phyloP scores from a whole-genome alignment of 345 rosid genomes.

The Litchi chinensis region DNA sequence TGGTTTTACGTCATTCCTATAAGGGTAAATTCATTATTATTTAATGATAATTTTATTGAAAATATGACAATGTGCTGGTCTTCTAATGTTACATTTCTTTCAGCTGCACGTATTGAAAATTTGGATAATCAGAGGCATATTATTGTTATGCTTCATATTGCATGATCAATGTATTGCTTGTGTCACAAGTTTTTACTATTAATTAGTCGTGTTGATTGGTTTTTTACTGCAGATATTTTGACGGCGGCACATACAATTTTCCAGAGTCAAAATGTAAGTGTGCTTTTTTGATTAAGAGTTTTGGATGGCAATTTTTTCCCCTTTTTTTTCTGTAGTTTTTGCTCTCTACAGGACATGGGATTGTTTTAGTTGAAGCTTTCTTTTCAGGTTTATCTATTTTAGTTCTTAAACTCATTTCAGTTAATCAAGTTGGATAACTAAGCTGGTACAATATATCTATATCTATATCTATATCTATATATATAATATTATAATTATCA shows the following conservation, averaged over 20 bases:
- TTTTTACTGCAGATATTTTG: constrained; percentile 69
- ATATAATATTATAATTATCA: neutral
- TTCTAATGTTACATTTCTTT: neutral
- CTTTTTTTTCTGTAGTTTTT: neutral
- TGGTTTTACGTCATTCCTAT: neutral
- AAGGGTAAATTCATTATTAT: neutral
- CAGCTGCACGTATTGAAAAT: neutral
- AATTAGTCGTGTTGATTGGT: constrained; percentile 22
- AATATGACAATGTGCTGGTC: neutral
- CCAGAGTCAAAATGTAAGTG: constrained; percentile 79
- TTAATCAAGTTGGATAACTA: neutral
- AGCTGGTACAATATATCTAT: neutral
- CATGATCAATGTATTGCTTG: neutral
- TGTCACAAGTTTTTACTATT: neutral
- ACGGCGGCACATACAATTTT: constrained; percentile 85
- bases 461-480: too few relatives aligned
- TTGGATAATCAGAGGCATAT: neutral
- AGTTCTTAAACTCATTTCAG: neutral
- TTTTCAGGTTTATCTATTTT: neutral
- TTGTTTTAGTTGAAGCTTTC: neutral
- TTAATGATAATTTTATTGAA: neutral
- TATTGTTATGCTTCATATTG: neutral
- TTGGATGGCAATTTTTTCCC: neutral
- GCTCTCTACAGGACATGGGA: neutral
- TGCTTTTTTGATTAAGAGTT: neutral